These are phyloP conservation scores for Corrigiola litoralis DNA, from an alignment of 179 eudicot genomes.

Conservation along the genomic window DNA sequence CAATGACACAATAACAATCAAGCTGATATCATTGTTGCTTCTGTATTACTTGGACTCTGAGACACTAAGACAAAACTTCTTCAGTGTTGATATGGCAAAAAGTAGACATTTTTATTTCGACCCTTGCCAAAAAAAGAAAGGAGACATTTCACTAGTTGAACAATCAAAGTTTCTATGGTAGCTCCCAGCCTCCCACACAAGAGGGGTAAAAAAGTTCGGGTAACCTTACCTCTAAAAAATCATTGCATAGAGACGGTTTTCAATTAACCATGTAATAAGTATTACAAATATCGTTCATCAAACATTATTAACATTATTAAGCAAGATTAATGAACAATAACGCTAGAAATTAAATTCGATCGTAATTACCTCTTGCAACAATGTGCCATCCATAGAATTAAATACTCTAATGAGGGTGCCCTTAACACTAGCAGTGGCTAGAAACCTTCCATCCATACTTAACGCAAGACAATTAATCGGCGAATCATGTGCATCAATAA, in stretches of 20 bases:
- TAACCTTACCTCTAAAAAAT: no score
- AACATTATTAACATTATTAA: not conserved
- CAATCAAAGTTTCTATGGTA: no score
- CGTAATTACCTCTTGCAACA: conserved; percentile 72
- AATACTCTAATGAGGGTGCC: conserved; percentile 79
- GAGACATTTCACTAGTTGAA: no score
- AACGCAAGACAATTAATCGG: conserved; percentile 54
- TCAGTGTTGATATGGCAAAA: not conserved
- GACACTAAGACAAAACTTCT: not conserved
- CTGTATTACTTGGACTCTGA: not conserved
- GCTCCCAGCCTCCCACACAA: no score
- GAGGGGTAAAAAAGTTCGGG: no score
- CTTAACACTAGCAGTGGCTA: conserved; percentile 82
- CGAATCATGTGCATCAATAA: conserved; percentile 72
- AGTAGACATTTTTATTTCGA: no score
- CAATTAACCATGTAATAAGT: no score
- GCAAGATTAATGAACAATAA: not conserved
- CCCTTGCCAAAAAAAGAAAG: no score
- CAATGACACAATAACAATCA: not conserved
- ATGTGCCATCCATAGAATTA: conserved; percentile 57
- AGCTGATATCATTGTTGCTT: not conserved
- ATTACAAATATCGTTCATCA: not conserved
- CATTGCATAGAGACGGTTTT: no score
- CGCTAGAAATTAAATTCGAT: not conserved
- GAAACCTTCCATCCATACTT: conserved; percentile 54